Percentiles rank a stretch among this genome's conserved stretches.
Evolutionary conservation across 805 yeast species (phyloP).

Genomic region (Candida chilensis): DNA sequence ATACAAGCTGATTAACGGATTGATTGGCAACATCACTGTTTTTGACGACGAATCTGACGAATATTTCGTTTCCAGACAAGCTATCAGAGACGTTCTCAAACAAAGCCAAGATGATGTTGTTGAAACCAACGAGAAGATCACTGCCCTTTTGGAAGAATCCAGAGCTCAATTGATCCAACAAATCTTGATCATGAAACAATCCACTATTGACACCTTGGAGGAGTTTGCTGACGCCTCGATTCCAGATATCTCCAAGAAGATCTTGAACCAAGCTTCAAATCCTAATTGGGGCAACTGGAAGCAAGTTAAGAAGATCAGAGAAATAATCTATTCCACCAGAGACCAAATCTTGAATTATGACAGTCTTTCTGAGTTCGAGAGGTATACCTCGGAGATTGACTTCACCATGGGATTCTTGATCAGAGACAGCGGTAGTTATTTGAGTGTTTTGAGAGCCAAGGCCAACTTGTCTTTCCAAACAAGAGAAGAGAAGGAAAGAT

Average conservation of each 20-base stretch:
- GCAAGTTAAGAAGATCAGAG: constrained; percentile 47
- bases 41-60: constrained; percentile 9
- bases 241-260: constrained; percentile 52
- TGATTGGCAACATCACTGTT: neutral
- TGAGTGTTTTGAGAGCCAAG: constrained; percentile 46
- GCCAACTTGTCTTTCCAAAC: constrained; percentile 49
- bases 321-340: constrained; percentile 41
- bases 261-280: constrained; percentile 25
- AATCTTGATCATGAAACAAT: constrained; percentile 18
- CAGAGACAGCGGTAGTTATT: constrained; percentile 54
- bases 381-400: constrained; percentile 24
- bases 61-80: constrained; percentile 33
- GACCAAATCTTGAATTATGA: constrained; percentile 34
- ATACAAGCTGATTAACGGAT: neutral
- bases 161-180: constrained; percentile 20
- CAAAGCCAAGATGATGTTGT: constrained; percentile 17
- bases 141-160: constrained; percentile 14
- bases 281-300: constrained; percentile 49
- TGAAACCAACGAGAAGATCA: constrained; percentile 17
- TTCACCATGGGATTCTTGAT: constrained; percentile 38
- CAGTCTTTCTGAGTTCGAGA: constrained; percentile 14
- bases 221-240: constrained; percentile 65
- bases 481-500: constrained; percentile 35
- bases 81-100: constrained; percentile 32
- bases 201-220: constrained; percentile 58